Base-by-base conservation (phyloP, 192 early-diverging fungal species). In the Umbelopsis ramanniana region DNA sequence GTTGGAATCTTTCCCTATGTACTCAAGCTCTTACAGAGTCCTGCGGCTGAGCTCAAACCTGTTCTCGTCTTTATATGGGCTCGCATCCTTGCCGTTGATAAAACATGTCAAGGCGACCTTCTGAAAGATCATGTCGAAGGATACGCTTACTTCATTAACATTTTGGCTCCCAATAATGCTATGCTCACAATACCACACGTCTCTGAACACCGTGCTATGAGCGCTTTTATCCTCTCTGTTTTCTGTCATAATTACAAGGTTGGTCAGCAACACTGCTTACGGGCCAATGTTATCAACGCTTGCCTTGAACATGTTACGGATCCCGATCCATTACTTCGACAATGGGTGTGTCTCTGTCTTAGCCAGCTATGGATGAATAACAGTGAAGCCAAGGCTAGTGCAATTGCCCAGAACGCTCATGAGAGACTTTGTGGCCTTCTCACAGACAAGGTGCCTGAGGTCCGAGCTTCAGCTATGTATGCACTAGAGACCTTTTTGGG, bases 1-100 rank as follows among this genome's bases (percentile, higher is more conserved):
- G 95, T 99, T 2, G 96, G 96, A 17, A 99, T 99, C 53, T 97
- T 94, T 75, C 97, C 97, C 7, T 99, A 99, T 74, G 94, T 98
- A 17, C 86, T 97, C 24, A 98, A 97, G 74, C 88, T 99, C 24
- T 86, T 99, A 60, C 95, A 93, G 69, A 92, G 90, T 75, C 95
- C 95, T 47, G 95, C 97, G 0, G 85, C 91, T 0, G 97, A 99
- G 77, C 85, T 98, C 43, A 93, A 95, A 73, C 95, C 95, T 43
- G 94, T 97, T 14, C 85, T 99, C 24, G 95, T 97, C 5, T 95
- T 98, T 70, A 97, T 99, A 67, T 99, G 97, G 96, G 93, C 96
- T 14, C 91, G 97, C 75, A 92, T 99, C 66, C 85, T 97, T 40
- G 97, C 96, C 0, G 95, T 98, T 0, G 97, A 99, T 76, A 83